Conservation (phyloP, 371 early-diverging fungal genomes). For the Synchytrium microbalum region DNA sequence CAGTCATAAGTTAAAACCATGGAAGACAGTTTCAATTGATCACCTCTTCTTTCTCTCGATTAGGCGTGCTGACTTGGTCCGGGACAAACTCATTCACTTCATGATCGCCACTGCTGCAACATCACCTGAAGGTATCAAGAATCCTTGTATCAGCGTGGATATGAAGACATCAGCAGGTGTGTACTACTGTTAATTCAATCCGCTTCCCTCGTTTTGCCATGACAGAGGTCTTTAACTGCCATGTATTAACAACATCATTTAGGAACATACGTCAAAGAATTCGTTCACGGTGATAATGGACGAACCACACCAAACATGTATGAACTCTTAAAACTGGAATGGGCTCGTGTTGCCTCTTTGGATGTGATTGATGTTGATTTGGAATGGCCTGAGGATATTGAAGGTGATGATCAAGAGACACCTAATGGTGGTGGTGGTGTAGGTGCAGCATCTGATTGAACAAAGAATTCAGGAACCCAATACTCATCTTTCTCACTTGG, state of each 20-base stretch:
- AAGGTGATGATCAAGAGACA: conserved; percentile 1
- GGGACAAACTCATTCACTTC: conserved; percentile 50
- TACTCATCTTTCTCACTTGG: too few species aligned
- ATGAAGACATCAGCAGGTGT: conserved; percentile 85
- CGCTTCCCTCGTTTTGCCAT: too few species aligned
- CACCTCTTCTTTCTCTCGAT: not conserved
- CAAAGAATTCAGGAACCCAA: too few species aligned
- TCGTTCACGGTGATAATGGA: conserved; percentile 93
- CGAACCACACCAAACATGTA: conserved; percentile 80
- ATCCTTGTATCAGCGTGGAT: conserved; percentile 49
- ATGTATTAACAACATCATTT: too few species aligned
- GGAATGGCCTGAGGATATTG: conserved; percentile 53
- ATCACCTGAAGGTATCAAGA: conserved; percentile 9
- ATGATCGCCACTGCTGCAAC: not conserved
- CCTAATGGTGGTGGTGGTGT: not conserved
- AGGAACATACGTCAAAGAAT: conserved; percentile 99
- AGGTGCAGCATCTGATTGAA: too few species aligned
- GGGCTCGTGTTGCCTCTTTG: conserved; percentile 75
- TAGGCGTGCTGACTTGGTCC: conserved; percentile 56
- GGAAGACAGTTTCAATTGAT: not conserved
- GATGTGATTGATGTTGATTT: conserved; percentile 78
- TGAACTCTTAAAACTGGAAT: conserved; percentile 40
- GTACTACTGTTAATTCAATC: too few species aligned
- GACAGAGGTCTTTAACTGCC: too few species aligned
- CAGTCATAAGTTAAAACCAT: conserved; percentile 13